Evolutionary conservation across 108 stramenopile species (phyloP), one percentile per base, ranked within the genome.

Genomic region (Cyclotella kingstonii): DNA sequence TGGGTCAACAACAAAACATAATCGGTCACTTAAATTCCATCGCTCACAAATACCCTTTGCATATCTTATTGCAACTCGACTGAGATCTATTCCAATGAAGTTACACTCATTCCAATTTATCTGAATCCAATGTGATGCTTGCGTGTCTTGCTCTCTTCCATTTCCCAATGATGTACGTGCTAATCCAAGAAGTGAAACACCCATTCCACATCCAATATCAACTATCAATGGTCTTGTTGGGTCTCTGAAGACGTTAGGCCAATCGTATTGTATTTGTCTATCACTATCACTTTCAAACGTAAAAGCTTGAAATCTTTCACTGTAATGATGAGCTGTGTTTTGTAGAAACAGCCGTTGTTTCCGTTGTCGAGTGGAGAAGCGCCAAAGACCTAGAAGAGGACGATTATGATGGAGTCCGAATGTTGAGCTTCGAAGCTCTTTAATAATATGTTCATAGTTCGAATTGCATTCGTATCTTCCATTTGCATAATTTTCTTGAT

Each of bases 181-280:
- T 48, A 89, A 48, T 0, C 88, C 88, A 9, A 85, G 70, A 11
- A 89, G 53, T 5, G 84, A 86, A 22, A 89, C 71, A 4, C 88
- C 88, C 84, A 85, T 83, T 4, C 88, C 88, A 58, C 84, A 86
- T 9, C 88, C 88, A 8, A 89, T 44, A 77, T 89, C 88, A 34
- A 89, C 63, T n/a, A 89, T 77, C n/a, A 89, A 73, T 1, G 84
- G 84, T 8, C 68, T 70, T 0, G 63, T 58, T 6, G 84, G 71
- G 57, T 89, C 76, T 19, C 50, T 33, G 35, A 84, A 89, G 25
- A 73, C 12, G 7, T 14, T 12, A 8, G 62, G 40, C 82, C 82
- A 88, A 35, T 71, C 54, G 31, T 71, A 72, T 45, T 30, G 39
- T 44, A 60, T 10, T 9, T 15, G 12, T 5, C 21, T 54, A 15